Percentiles rank a stretch among this genome's conserved stretches.
phyloP scores from a whole-genome alignment of 1,139 yeast genomes.

The Yamadazyma sp. region DNA sequence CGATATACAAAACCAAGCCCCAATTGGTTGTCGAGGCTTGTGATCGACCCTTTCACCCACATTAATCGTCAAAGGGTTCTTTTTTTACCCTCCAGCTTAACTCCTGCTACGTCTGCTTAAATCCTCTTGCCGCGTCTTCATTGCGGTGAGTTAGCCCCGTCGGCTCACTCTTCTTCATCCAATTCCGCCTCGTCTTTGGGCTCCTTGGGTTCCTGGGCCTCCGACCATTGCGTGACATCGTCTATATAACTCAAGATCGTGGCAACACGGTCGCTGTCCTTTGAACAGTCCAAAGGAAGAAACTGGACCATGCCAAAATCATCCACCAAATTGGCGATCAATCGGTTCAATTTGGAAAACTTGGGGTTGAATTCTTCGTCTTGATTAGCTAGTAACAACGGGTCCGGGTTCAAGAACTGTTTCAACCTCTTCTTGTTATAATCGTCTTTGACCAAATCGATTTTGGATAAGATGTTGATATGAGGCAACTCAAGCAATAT shows the following conservation, averaged over 20 bases:
- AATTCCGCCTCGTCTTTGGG: slow-evolving; percentile 79
- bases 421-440: slow-evolving; percentile 74
- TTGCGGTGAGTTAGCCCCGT: no score
- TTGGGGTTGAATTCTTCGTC: slow-evolving; percentile 59
- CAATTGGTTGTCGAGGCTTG: no score
- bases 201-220: slow-evolving; percentile 93
- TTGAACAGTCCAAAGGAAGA: slow-evolving; percentile 81
- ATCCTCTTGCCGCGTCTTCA: no score
- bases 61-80: no score
- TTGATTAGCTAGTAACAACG: slow-evolving; percentile 54
- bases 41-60: no score
- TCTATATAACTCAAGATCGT: slow-evolving; percentile 90
- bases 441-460: slow-evolving; percentile 80
- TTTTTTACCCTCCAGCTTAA: no score
- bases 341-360: slow-evolving; percentile 69
- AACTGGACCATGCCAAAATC: slow-evolving; percentile 99
- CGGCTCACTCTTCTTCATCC: slow-evolving; percentile 1
- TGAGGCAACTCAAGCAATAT: slow-evolving; percentile 92
- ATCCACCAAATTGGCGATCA: slow-evolving; percentile 87
- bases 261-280: slow-evolving; percentile 72
- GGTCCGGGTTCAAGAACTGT: slow-evolving; percentile 89
- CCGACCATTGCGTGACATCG: slow-evolving; percentile 98
- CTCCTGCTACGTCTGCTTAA: no score
- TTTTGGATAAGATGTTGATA: slow-evolving; percentile 80
- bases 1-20: no score